Evolutionary conservation across 768 basidiomycete genomes (phyloP).

Genomic region (Calocera cornea): DNA sequence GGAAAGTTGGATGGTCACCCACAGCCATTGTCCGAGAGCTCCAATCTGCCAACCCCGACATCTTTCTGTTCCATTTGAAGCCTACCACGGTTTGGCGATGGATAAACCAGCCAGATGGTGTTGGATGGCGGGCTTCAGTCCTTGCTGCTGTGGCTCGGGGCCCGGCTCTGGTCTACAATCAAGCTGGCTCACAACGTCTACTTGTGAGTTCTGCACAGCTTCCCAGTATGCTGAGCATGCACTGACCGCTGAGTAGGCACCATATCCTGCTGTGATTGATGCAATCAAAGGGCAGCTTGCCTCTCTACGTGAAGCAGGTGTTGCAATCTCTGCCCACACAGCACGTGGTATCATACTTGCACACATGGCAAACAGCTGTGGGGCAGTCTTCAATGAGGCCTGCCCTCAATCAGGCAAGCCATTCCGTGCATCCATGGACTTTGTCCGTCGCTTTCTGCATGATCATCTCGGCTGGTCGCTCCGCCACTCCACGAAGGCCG

Average conservation of each 20-base stretch:
- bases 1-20: too few species aligned
- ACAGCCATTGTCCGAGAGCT: too few species aligned
- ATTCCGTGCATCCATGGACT: not conserved
- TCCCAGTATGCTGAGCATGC: too few species aligned
- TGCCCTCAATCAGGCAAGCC: not conserved
- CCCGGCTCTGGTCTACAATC: too few species aligned
- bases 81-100: too few species aligned
- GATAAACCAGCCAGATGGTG: too few species aligned
- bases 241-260: not conserved
- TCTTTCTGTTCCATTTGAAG: too few species aligned
- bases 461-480: slow-evolving; percentile 17
- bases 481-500: slow-evolving; percentile 14
- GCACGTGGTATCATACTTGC: slow-evolving; percentile 15
- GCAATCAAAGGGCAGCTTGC: slow-evolving; percentile 13
- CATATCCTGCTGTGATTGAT: slow-evolving; percentile 18
- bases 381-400: not conserved
- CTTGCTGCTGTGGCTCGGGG: too few species aligned
- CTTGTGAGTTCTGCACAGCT: too few species aligned
- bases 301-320: slow-evolving; percentile 12
- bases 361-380: slow-evolving; percentile 6
- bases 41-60: too few species aligned
- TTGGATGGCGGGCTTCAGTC: too few species aligned
- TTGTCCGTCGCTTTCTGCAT: slow-evolving; percentile 11
- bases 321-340: slow-evolving; percentile 10
- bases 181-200: too few species aligned